Conservation (phyloP, 192 early-diverging fungal genomes). For the Podochytrium sp. region DNA sequence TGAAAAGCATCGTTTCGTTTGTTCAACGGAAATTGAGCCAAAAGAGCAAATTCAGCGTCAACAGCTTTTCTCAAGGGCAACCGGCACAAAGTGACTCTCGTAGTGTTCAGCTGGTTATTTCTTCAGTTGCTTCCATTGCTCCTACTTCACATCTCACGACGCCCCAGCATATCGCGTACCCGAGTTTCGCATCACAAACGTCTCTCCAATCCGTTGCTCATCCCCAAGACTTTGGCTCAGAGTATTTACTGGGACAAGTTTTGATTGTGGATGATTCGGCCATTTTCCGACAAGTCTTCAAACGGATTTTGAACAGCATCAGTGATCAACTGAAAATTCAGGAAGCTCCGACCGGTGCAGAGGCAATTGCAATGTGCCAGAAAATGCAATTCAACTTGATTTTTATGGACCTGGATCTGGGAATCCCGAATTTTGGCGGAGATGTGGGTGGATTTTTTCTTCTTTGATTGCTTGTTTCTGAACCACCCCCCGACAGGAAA, state of each 20-base stretch:
- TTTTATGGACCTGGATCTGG: conserved; percentile 32
- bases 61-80: too few species aligned
- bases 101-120: not conserved
- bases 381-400: conserved; percentile 21
- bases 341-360: conserved; percentile 26
- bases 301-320: not conserved
- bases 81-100: not conserved
- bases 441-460: conserved; percentile 8
- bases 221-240: not conserved
- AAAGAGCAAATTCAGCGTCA: too few species aligned
- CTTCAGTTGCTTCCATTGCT: not conserved
- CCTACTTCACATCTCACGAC: not conserved
- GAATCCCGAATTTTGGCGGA: conserved; percentile 35
- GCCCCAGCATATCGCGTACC: not conserved
- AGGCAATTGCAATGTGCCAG: conserved; percentile 24
- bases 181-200: not conserved
- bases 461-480: not conserved
- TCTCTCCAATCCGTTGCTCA: not conserved
- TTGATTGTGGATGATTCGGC: conserved; percentile 38
- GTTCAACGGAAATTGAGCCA: too few species aligned
- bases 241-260: conserved; percentile 11
- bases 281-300: conserved; percentile 31
- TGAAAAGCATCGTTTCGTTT: too few species aligned
- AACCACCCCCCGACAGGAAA: conserved; percentile 9
- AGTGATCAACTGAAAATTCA: conserved; percentile 1